Conservation (phyloP, 2,329 filamentous ascomycete species). For the Biscogniauxia sp. region DNA sequence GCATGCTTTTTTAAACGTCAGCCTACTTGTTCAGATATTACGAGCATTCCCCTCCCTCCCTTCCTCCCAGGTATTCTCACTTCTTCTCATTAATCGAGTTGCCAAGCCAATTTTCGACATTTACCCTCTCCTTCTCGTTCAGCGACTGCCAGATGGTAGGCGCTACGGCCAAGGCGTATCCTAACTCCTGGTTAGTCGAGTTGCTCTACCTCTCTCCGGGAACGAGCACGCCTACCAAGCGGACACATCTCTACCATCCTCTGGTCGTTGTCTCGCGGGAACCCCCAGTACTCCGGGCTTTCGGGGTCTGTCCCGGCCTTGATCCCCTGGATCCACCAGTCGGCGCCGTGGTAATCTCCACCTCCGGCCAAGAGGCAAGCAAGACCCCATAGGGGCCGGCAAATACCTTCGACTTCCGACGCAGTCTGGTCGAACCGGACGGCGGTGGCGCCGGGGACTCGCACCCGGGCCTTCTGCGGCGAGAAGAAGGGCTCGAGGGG, state of each 20-base stretch:
- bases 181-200: constrained; percentile 25
- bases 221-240: constrained; percentile 45
- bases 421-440: constrained; percentile 76
- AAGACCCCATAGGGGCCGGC: constrained; percentile 73
- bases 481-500: constrained; percentile 73
- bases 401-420: constrained; percentile 74
- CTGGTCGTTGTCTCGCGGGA: constrained; percentile 73
- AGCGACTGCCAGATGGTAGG: constrained; percentile 65
- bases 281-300: constrained; percentile 72
- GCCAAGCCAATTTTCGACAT: constrained; percentile 70
- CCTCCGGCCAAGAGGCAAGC: constrained; percentile 68
- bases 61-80: constrained; percentile 34
- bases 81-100: constrained; percentile 77
- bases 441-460: constrained; percentile 66
- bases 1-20: constrained; percentile 56
- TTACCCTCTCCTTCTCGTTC: constrained; percentile 58
- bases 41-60: too few species aligned
- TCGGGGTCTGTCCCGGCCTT: constrained; percentile 69
- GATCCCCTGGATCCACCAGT: constrained; percentile 69
- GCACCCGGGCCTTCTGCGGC: constrained; percentile 61
- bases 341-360: constrained; percentile 60
- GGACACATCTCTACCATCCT: constrained; percentile 85
- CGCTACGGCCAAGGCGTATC: constrained; percentile 71
- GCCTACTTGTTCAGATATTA: background rate
- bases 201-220: background rate